Base-by-base conservation (phyloP, 1,284 basidiomycete species). In the Golubevia sp. region DNA sequence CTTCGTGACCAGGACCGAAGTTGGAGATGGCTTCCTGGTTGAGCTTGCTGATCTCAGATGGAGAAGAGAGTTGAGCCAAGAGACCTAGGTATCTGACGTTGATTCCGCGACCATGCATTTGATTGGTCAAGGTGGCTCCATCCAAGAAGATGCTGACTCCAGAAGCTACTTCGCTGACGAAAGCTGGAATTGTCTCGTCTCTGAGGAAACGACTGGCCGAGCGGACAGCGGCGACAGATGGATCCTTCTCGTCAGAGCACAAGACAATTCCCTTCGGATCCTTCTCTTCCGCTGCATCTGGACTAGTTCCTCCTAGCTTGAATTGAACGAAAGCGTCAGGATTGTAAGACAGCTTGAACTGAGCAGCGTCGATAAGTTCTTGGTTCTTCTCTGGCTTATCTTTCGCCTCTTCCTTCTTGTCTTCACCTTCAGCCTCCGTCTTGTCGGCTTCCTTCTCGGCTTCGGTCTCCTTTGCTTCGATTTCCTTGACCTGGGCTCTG, bases 71-170 rank as follows among this genome's bases (percentile, higher is more conserved):
- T 52, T 71, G 70, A 20, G 80, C 84, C 26, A 87, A 76, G 48
- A 84, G 74, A 57, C 88, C 88, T 44, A 88, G 85, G 82, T 88
- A 88, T n/a, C 88, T 85, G 73, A 88, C 86, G 84, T 88, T 88
- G 85, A 88, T 87, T 76, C 88, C 88, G 52, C 86, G 84, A 26
- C 82, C 75, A 77, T 88, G 88, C 70, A 88, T 78, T 64, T 85
- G 79, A 69, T 84, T 84, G 54, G 86, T 85, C 58, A 88, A 83
- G 30, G 85, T 82, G 49, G 77, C 70, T 48, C 88, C 88, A 68
- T 88, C 88, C 61, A 86, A 79, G 38, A 85, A 84, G 7, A 84
- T 80, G 27, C 85, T 83, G 57, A 85, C 82, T 26, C 84, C 85
- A 15, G 85, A 84, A 30, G 87, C 84, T 48, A 86, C 83, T 56